These are phyloP conservation scores for Cordyceps sp. DNA, from an alignment of 2,329 filamentous ascomycete species.

Conservation along the genomic window DNA sequence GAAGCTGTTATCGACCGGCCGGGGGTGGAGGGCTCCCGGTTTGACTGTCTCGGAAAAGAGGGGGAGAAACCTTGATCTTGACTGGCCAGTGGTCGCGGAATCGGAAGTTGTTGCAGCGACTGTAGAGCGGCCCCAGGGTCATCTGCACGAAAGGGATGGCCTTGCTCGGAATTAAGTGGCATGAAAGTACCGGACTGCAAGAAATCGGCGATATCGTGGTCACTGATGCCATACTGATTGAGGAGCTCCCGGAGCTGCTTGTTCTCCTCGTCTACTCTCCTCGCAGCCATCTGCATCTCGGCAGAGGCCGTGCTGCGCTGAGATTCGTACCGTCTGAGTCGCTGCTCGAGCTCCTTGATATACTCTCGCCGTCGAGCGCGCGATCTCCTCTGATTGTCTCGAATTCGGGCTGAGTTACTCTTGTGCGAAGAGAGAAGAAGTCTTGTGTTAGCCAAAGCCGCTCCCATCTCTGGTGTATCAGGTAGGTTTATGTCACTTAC, in stretches of 20 bases:
- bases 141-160: conserved; percentile 6
- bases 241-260: conserved; percentile 43
- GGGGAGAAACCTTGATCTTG: conserved; percentile 12
- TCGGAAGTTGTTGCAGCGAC: conserved; percentile 20
- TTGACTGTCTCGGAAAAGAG: conserved; percentile 13
- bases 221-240: conserved; percentile 35
- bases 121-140: conserved; percentile 12
- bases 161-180: conserved; percentile 5
- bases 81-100: conserved; percentile 16
- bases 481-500: too few species aligned
- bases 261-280: conserved; percentile 55
- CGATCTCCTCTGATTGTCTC: conserved; percentile 65
- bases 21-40: conserved; percentile 15
- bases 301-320: conserved; percentile 49
- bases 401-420: conserved; percentile 37
- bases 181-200: conserved; percentile 10
- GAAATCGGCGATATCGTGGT: conserved; percentile 33
- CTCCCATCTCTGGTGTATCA: too few species aligned
- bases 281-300: conserved; percentile 56
- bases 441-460: too few species aligned
- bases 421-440: neutral
- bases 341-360: conserved; percentile 49
- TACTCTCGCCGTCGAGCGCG: conserved; percentile 60
- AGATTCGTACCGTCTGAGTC: conserved; percentile 41
- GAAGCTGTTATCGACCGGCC: conserved; percentile 15